Conservation (phyloP, 73 alveolate genomes). For the Diophrys appendiculata region DNA sequence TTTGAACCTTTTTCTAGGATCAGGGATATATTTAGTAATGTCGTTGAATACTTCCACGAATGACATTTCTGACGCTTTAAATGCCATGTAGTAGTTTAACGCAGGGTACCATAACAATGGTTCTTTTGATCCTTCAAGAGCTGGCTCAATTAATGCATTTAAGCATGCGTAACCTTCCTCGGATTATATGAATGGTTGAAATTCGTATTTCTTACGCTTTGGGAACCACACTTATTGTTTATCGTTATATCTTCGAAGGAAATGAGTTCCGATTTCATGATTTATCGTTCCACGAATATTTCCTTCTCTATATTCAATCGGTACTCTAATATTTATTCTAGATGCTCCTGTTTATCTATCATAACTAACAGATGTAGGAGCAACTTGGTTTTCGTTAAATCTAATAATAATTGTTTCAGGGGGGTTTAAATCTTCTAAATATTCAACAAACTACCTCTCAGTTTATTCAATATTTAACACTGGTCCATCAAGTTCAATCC, state of each 20-base stretch:
- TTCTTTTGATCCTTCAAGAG: conserved; percentile 22
- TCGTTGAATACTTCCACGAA: conserved; percentile 74
- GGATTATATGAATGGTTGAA: conserved; percentile 61
- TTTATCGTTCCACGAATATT: conserved; percentile 76
- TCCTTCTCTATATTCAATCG: conserved; percentile 76
- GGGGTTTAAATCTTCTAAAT: conserved; percentile 54
- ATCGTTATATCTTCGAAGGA: conserved; percentile 76
- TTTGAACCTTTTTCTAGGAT: conserved; percentile 73
- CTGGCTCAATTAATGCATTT: conserved; percentile 52
- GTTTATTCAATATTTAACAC: conserved; percentile 68
- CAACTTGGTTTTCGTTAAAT: background rate
- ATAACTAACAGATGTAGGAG: conserved; percentile 5
- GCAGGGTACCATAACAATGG: conserved; percentile 80
- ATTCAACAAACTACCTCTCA: conserved; percentile 48
- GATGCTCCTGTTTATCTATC: conserved; percentile 30
- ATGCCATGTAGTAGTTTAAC: conserved; percentile 76
- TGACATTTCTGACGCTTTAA: conserved; percentile 57
- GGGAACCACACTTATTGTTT: conserved; percentile 68
- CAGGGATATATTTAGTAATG: conserved; percentile 68
- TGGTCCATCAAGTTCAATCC: conserved; percentile 74
- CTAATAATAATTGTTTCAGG: background rate
- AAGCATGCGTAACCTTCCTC: conserved; percentile 90
- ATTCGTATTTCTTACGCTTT: conserved; percentile 72
- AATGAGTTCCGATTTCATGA: conserved; percentile 91
- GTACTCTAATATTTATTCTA: conserved; percentile 66